Base-by-base conservation (phyloP, 2,329 filamentous ascomycete species). In the Paecilomyces niveus region DNA sequence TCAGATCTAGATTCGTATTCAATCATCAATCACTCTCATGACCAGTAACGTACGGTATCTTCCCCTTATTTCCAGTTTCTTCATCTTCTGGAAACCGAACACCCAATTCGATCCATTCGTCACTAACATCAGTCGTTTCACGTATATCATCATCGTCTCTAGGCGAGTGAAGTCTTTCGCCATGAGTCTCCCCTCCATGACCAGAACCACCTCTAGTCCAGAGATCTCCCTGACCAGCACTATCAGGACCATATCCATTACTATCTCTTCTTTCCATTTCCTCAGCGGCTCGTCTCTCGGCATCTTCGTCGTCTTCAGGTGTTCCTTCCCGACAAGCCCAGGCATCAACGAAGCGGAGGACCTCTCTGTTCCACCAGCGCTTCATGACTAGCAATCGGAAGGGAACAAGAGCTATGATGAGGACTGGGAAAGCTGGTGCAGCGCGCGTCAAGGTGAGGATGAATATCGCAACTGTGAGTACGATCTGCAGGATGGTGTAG, bases 391-490 rank as follows among this genome's bases (percentile, higher is more conserved):
- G 73, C 8, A 88, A 68, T 10, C 85, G 75, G n/a, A 85, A 75
- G 0, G 85, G 85, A 1, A 88, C 85, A n/a, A 87, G 70, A 5
- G 81, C 78, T 56, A 87, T 83, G 59, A 88, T 86, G 26, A 87
- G 78, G 7, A 88, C 72, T 0, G 85, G 85, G 62, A 88, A 88
- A 0, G 80, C 83, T 0, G 84, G 84, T 0, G 84, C 84, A 0
- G 80, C 85, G n/a, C 81, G 78, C 0, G 84, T 87, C 55, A 87
- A 74, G 0, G 85, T 88, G 15, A 87, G 72, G 33, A 83, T 81
- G 64, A 88, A 88, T n/a, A 88, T 82, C 3, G 81, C 76, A 0
- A 80, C 79, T 2, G 85, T 86, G 52, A 85, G 70, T 1, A 82
- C 62, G 24, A 88, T 80, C 67, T 87, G 84, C 0, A 81, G 70